Conservation (phyloP, 2,329 filamentous ascomycete genomes). For the Alternaria arbusti region DNA sequence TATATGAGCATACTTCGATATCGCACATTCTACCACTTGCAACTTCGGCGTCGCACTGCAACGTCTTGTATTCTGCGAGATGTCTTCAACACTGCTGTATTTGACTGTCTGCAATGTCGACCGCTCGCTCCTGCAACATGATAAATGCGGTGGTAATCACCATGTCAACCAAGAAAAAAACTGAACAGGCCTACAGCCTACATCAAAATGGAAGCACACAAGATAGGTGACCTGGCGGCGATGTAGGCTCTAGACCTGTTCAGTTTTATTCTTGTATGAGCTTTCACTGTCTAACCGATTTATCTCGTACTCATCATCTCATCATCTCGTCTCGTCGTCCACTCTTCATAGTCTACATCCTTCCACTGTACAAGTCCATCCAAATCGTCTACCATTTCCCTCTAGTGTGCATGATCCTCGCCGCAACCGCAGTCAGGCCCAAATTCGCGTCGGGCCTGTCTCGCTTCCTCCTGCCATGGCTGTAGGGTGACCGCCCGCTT, state of each 20-base stretch:
- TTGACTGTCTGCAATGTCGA: not conserved
- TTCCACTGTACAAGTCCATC: not conserved
- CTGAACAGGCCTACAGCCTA: not conserved
- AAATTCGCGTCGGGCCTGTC: slow-evolving; percentile 34
- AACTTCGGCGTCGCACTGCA: not conserved
- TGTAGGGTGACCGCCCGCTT: slow-evolving; percentile 25
- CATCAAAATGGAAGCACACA: not conserved
- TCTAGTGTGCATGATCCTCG: slow-evolving; percentile 32
- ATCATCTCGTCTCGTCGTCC: not conserved
- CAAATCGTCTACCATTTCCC: not conserved
- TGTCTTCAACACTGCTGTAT: not conserved
- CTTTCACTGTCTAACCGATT: not conserved
- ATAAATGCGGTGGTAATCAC: not conserved
- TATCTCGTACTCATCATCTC: not conserved
- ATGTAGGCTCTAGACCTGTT: not conserved
- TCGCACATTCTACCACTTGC: not conserved
- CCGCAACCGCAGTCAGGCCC: slow-evolving; percentile 34
- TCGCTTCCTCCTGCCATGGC: slow-evolving; percentile 38
- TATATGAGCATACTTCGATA: not conserved
- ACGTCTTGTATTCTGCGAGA: not conserved
- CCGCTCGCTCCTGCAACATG: not conserved
- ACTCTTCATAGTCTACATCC: not conserved
- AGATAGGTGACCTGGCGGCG: not conserved
- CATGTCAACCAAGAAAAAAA: not conserved
- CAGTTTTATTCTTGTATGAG: not conserved